A percentile compares a stretch with the other conserved stretches of the same genome.
These are phyloP conservation scores for Trichoderma sp. DNA, from an alignment of 2,329 filamentous ascomycete species.

Conservation along the genomic window DNA sequence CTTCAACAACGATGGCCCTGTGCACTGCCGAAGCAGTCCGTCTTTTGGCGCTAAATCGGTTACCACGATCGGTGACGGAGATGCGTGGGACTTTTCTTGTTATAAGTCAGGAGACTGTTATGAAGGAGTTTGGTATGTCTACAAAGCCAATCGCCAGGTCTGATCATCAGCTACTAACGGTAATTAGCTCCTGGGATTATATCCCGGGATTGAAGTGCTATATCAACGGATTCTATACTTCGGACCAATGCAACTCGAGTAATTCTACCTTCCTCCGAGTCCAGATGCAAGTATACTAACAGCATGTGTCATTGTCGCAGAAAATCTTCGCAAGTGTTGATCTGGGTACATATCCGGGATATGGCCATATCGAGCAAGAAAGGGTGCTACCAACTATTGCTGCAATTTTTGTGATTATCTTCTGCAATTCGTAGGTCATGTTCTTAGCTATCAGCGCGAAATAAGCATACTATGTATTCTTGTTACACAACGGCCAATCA, in stretches of 20 bases:
- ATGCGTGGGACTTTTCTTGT: conserved; percentile 15
- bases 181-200: background rate
- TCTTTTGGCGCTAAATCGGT: background rate
- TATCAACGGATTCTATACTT: conserved; percentile 12
- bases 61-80: conserved; percentile 12
- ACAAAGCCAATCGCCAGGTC: too few species aligned
- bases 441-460: too few species aligned
- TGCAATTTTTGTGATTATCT: too few species aligned
- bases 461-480: too few species aligned
- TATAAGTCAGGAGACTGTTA: conserved; percentile 13
- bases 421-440: too few species aligned
- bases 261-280: background rate
- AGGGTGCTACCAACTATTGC: too few species aligned
- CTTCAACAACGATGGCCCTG: conserved; percentile 9
- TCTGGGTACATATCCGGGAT: background rate
- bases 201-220: conserved; percentile 10
- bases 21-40: conserved; percentile 10
- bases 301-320: background rate
- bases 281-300: background rate
- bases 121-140: conserved; percentile 3
- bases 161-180: background rate
- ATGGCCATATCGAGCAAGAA: too few species aligned
- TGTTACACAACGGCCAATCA: too few species aligned
- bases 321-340: conserved; percentile 10
- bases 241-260: conserved; percentile 10